These are phyloP conservation scores for Ophiosphaerella herpotricha DNA, from an alignment of 2,329 filamentous ascomycete species.

Conservation along the genomic window DNA sequence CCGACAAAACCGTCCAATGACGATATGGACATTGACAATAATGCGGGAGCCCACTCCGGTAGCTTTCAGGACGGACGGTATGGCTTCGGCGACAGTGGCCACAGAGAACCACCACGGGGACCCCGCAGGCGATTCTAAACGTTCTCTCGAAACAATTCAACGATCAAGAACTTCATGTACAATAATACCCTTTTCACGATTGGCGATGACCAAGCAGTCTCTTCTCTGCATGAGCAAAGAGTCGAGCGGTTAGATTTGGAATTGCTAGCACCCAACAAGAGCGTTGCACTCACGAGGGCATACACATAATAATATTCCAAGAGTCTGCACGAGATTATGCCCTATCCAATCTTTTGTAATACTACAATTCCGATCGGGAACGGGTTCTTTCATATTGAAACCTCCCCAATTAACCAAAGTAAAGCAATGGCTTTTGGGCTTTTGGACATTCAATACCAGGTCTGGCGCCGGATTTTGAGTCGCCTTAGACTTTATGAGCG, in stretches of 20 bases:
- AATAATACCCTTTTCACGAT: constrained; percentile 34
- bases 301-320: background rate
- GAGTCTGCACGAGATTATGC: no score
- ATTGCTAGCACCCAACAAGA: no score
- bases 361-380: no score
- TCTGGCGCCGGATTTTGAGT: no score
- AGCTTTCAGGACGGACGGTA: constrained; percentile 52
- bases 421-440: background rate
- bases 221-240: background rate
- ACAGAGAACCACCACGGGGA: constrained; percentile 36
- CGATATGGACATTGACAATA: constrained; percentile 50
- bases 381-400: no score
- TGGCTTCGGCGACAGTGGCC: constrained; percentile 44
- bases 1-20: constrained; percentile 33
- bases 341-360: no score
- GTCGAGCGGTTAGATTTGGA: no score
- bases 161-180: constrained; percentile 21
- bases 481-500: background rate
- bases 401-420: no score
- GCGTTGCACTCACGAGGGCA: no score
- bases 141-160: background rate
- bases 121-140: constrained; percentile 40
- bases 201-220: background rate
- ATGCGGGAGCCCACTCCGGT: constrained; percentile 33
- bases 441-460: no score